Conservation (phyloP, 2,329 filamentous ascomycete species). For the Ophiosphaerella narmari region DNA sequence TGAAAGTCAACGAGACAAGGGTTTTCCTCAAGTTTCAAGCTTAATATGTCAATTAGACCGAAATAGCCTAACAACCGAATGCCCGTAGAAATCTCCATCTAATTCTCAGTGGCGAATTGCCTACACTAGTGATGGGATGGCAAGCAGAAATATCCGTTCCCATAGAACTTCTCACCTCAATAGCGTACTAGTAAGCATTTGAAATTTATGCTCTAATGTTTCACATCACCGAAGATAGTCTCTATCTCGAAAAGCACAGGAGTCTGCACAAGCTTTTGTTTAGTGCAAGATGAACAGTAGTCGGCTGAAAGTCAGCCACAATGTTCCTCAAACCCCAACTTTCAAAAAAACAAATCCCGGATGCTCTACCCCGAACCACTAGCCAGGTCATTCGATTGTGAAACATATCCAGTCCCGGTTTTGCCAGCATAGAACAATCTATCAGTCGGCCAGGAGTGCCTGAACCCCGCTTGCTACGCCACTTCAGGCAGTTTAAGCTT, state of each 20-base stretch:
- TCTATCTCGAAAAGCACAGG: not conserved
- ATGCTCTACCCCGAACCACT: not conserved
- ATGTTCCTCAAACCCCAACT: not conserved
- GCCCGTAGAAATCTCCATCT: not conserved
- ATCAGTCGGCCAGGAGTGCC: not conserved
- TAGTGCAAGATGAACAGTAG: not conserved
- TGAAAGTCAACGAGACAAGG: constrained; percentile 19
- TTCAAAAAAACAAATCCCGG: not conserved
- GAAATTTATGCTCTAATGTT: not conserved
- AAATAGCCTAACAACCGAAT: not conserved
- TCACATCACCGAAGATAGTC: too few species aligned
- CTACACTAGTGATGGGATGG: too few species aligned
- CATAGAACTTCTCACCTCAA: too few species aligned
- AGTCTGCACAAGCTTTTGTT: not conserved
- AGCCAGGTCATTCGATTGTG: not conserved
- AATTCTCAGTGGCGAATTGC: not conserved
- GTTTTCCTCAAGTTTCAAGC: constrained; percentile 15
- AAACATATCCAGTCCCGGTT: constrained; percentile 7
- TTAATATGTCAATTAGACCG: not conserved
- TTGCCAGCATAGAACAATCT: constrained; percentile 8
- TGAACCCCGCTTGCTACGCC: not conserved
- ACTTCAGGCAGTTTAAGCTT: constrained; percentile 11
- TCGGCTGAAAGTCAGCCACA: not conserved
- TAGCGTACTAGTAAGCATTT: not conserved
- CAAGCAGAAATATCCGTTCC: too few species aligned